phyloP scores from a whole-genome alignment of 257 asterid species.

The Lavandula angustifolia region DNA sequence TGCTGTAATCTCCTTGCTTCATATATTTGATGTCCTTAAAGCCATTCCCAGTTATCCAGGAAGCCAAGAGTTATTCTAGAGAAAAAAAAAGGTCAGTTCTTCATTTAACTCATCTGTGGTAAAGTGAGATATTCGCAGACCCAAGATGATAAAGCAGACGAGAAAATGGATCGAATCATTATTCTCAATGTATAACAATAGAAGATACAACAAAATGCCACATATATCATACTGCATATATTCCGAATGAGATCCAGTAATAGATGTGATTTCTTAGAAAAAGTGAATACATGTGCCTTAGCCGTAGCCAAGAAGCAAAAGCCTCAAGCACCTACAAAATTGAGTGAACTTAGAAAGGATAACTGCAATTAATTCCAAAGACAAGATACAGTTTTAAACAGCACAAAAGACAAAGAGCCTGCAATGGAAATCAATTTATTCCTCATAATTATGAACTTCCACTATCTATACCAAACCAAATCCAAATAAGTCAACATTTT shows the following conservation, averaged over 20 bases:
- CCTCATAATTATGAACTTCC: no score
- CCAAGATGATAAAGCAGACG: conserved; percentile 12
- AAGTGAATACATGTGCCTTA: conserved; percentile 76
- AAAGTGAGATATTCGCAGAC: conserved; percentile 8
- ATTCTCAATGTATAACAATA: conserved; percentile 14
- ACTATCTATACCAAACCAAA: not conserved
- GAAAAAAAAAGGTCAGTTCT: conserved; percentile 19
- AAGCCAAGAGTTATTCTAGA: conserved; percentile 21
- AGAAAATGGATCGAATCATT: not conserved
- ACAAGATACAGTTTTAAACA: conserved; percentile 1
- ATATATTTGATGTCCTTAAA: conserved; percentile 13
- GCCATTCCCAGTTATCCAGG: conserved; percentile 11
- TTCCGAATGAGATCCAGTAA: conserved; percentile 24
- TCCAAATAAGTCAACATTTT: not conserved
- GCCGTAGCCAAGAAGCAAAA: conserved; percentile 98
- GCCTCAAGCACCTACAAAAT: conserved; percentile 90
- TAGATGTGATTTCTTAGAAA: conserved; percentile 23
- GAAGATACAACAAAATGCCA: conserved; percentile 15
- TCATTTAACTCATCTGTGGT: conserved; percentile 2
- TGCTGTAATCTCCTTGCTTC: no score
- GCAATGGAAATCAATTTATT: not conserved
- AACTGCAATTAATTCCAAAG: conserved; percentile 26
- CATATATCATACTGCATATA: conserved; percentile 8
- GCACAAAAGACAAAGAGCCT: conserved; percentile 16
- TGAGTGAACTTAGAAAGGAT: conserved; percentile 33